Base-by-base conservation (phyloP, 192 early-diverging fungal species). In the Rhizoclosmatium sp. region DNA sequence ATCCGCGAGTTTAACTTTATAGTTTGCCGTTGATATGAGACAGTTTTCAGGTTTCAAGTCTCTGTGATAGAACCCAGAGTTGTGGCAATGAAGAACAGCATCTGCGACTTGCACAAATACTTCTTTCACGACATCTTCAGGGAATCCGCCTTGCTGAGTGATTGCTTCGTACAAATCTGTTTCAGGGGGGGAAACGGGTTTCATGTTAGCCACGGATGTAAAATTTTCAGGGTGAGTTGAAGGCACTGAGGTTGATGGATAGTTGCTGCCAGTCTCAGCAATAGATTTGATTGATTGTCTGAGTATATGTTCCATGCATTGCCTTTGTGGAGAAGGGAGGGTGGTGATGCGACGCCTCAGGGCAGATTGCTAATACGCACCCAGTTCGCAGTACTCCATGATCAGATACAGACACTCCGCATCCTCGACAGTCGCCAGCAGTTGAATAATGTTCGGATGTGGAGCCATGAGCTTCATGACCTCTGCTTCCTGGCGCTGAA, bases 11-110 rank as follows among this genome's bases (percentile, higher is more conserved):
- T 96, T 96, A 65, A 96, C 86, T 59, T 79, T 76, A 58, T 85
- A 81, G 67, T 85, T 81, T 56, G 72, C 58, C 14, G 77, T 84
- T 9, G 75, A 83, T 48, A 85, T 69, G 41, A 97, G 85, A 42
- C 95, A 88, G 80, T 98, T 98, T 83, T 98, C 97, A n/a, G 95
- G 94, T 86, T 98, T 97, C 73, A 98, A 77, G 82, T 98, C 96
- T 73, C 97, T 92, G 82, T 97, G 97, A 85, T 94, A 95, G 61
- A 96, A 91, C 60, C 92, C 93, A 51, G 84, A 85, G 2, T 82
- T 80, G 81, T 98, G 96, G 75, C 92, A 92, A 83, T 92, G 88
- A 42, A 85, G 83, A 31, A 97, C 90, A 10, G 95, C 94, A 69
- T 92, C 90, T 16, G 93, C 86, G 65, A 96, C 91, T 79, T 95